These are phyloP conservation scores for Fusarium buxicola DNA, from an alignment of 2,329 filamentous ascomycete species.

Conservation along the genomic window DNA sequence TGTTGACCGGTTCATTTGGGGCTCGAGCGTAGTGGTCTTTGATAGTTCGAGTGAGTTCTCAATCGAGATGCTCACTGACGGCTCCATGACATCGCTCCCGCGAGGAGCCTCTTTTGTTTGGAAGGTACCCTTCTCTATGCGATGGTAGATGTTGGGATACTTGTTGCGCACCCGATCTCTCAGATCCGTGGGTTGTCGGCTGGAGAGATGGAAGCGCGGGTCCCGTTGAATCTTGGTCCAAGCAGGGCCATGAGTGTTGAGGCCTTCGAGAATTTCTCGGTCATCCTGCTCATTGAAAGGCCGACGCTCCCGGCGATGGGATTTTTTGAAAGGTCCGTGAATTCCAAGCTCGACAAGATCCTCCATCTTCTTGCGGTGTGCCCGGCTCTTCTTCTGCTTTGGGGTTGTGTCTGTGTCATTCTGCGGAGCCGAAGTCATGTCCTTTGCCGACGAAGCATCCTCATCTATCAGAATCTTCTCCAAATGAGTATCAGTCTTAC, in stretches of 20 bases:
- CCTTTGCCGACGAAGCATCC: slow-evolving; percentile 45
- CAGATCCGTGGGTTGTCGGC: slow-evolving; percentile 71
- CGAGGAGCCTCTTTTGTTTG: slow-evolving; percentile 57
- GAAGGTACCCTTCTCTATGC: slow-evolving; percentile 66
- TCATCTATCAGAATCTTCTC: slow-evolving; percentile 69
- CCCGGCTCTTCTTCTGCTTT: slow-evolving; percentile 63
- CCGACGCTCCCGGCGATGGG: slow-evolving; percentile 68
- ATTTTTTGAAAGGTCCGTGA: slow-evolving; percentile 71
- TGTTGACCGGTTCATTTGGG: slow-evolving; percentile 54
- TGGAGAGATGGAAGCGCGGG: slow-evolving; percentile 66
- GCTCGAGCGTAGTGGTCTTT: slow-evolving; percentile 53
- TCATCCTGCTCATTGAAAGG: slow-evolving; percentile 74
- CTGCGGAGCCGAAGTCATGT: slow-evolving; percentile 41
- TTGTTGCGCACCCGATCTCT: slow-evolving; percentile 73
- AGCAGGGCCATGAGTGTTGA: slow-evolving; percentile 69
- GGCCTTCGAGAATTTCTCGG: slow-evolving; percentile 69
- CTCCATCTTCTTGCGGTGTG: slow-evolving; percentile 67
- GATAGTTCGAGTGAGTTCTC: slow-evolving; percentile 57
- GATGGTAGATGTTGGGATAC: slow-evolving; percentile 68
- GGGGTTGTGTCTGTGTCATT: slow-evolving; percentile 50
- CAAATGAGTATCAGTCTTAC: slow-evolving; percentile 62
- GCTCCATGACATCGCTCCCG: slow-evolving; percentile 61
- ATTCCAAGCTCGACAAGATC: slow-evolving; percentile 70
- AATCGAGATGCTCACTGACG: slow-evolving; percentile 63
- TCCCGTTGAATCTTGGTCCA: slow-evolving; percentile 76